These are phyloP conservation scores for Aspergillus carlsbadensis DNA, from an alignment of 495 filamentous ascomycete genomes.

Conservation along the genomic window DNA sequence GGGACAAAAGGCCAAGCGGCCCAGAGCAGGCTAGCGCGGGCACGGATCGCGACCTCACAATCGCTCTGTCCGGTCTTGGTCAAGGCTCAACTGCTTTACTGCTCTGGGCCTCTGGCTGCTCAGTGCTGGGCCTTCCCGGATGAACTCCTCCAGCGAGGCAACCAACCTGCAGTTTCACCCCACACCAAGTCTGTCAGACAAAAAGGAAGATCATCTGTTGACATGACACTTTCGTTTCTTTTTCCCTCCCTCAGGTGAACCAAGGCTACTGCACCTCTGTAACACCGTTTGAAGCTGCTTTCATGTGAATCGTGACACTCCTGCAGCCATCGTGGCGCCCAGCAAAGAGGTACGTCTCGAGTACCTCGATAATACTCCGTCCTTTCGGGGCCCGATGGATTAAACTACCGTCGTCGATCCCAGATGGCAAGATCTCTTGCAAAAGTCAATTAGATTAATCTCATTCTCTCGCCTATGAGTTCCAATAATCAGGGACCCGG, in stretches of 20 bases:
- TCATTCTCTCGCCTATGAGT: neutral
- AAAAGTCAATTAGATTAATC: constrained; percentile 16
- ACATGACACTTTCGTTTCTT: constrained; percentile 11
- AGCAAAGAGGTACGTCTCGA: neutral
- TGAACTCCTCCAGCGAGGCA: constrained; percentile 12
- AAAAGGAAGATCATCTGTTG: neutral
- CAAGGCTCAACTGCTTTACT: no score
- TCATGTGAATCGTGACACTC: constrained; percentile 10
- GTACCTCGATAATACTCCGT: neutral
- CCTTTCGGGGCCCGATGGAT: neutral
- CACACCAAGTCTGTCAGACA: neutral
- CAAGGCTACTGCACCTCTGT: neutral
- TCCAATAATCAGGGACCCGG: neutral
- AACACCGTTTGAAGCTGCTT: neutral
- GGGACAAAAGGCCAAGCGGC: constrained; percentile 11
- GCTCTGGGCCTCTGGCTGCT: no score
- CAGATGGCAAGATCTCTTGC: neutral
- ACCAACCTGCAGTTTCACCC: constrained; percentile 3
- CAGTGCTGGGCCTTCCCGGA: no score
- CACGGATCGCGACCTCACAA: neutral
- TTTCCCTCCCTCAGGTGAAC: neutral
- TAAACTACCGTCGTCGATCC: constrained; percentile 2
- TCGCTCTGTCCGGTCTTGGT: neutral
- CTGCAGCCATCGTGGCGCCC: constrained; percentile 1
- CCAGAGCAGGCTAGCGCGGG: neutral